Conservation (phyloP, 345 rosid genomes). For the Lenwebbia sp. region DNA sequence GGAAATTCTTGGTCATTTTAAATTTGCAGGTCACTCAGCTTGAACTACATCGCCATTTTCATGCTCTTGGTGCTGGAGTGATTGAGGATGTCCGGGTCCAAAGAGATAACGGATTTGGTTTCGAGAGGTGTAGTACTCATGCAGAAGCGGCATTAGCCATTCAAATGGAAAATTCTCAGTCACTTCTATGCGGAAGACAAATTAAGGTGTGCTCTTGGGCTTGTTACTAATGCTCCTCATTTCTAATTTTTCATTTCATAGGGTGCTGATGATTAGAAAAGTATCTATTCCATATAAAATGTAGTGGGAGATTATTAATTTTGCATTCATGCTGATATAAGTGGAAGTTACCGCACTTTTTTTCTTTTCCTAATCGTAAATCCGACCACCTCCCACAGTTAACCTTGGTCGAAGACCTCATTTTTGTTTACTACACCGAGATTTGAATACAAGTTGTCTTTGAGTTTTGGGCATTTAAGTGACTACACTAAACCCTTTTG, state of each 20-base stretch:
- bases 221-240: neutral
- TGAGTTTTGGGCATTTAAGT: neutral
- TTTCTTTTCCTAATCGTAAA: neutral
- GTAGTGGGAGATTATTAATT: neutral
- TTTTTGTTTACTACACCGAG: neutral
- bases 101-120: conserved; percentile 95
- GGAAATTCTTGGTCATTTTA: neutral
- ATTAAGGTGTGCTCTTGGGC: conserved; percentile 45
- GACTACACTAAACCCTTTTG: neutral
- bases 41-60: conserved; percentile 89
- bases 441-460: no score
- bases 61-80: conserved; percentile 79
- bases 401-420: neutral
- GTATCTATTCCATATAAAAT: neutral
- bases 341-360: neutral
- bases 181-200: conserved; percentile 69
- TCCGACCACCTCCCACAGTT: neutral
- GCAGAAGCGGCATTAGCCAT: conserved; percentile 89
- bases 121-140: conserved; percentile 80
- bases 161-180: conserved; percentile 60
- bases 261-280: neutral
- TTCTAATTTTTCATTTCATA: neutral
- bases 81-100: conserved; percentile 95
- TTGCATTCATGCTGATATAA: neutral
- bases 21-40: conserved; percentile 67